Conservation (phyloP, 371 early-diverging fungal genomes). For the Zychaea mexicana region DNA sequence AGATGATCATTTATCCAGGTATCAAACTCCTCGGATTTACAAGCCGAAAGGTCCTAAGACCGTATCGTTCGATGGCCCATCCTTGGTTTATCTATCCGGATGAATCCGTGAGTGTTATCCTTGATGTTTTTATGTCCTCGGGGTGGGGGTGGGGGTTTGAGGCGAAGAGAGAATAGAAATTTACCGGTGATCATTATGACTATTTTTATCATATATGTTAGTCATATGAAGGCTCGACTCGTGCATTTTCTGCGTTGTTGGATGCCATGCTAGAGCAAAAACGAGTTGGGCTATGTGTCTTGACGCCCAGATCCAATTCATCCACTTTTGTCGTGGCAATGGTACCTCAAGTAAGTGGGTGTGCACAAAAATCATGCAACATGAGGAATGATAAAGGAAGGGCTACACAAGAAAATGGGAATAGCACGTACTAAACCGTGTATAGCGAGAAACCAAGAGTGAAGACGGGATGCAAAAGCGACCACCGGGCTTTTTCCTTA, state of each 20-base stretch:
- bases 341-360: slow-evolving; percentile 57
- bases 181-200: neutral
- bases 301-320: slow-evolving; percentile 53
- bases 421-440: slow-evolving; percentile 2
- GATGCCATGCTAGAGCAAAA: slow-evolving; percentile 49
- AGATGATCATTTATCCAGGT: slow-evolving; percentile 42
- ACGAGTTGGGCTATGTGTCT: slow-evolving; percentile 63
- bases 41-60: slow-evolving; percentile 29
- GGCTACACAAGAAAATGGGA: no score
- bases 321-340: slow-evolving; percentile 64
- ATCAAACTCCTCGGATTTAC: slow-evolving; percentile 72
- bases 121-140: no score
- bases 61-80: slow-evolving; percentile 62
- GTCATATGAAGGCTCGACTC: slow-evolving; percentile 62
- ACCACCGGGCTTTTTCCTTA: slow-evolving; percentile 64
- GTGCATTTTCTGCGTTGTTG: slow-evolving; percentile 66
- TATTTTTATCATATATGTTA: neutral
- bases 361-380: neutral
- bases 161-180: neutral
- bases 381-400: neutral
- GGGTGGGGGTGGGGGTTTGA: neutral
- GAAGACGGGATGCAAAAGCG: slow-evolving; percentile 37
- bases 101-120: slow-evolving; percentile 50
- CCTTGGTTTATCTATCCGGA: slow-evolving; percentile 78
- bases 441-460: slow-evolving; percentile 31